Conservation (phyloP, 169 alveolate species). For the Prorocentrum cordatum region DNA sequence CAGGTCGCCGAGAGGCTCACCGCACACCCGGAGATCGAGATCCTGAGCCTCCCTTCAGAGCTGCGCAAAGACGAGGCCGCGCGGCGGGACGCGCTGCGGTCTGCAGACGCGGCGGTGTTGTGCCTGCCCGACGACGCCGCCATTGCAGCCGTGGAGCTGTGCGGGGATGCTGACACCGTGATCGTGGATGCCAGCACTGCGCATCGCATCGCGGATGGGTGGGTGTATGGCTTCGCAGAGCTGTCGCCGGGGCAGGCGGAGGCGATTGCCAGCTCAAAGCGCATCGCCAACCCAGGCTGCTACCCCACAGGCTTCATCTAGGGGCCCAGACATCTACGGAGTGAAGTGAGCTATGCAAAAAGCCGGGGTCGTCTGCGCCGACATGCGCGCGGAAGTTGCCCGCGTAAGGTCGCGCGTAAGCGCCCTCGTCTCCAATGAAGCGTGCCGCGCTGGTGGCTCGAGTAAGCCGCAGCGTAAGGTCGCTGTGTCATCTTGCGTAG, state of each 20-base stretch:
- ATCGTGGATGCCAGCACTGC: slow-evolving; percentile 65
- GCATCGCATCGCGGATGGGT: slow-evolving; percentile 47
- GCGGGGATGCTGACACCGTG: slow-evolving; percentile 14
- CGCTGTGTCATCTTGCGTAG: too few relatives aligned
- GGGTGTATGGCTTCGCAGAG: slow-evolving; percentile 57
- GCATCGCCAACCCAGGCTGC: slow-evolving; percentile 64
- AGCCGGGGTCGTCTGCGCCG: too few relatives aligned
- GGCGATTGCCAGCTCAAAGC: slow-evolving; percentile 22
- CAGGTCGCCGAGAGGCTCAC: slow-evolving; percentile 47
- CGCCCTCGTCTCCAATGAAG: too few relatives aligned
- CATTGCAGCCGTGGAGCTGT: slow-evolving; percentile 33
- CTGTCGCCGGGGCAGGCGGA: slow-evolving; percentile 17
- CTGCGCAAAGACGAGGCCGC: slow-evolving; percentile 62
- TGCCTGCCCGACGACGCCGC: slow-evolving; percentile 67
- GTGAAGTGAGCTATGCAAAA: too few relatives aligned
- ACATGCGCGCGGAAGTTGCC: too few relatives aligned
- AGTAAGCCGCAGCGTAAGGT: too few relatives aligned
- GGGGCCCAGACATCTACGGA: too few relatives aligned
- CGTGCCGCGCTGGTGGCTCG: too few relatives aligned
- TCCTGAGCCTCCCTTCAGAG: slow-evolving; percentile 32
- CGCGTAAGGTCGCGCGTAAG: too few relatives aligned
- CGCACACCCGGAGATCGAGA: slow-evolving; percentile 41
- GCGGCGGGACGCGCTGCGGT: slow-evolving; percentile 14
- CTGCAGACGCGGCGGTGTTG: slow-evolving; percentile 45
- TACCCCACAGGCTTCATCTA: slow-evolving; percentile 65